phyloP scores from a whole-genome alignment of 805 yeast species.

The Brettanomyces naardenensis region DNA sequence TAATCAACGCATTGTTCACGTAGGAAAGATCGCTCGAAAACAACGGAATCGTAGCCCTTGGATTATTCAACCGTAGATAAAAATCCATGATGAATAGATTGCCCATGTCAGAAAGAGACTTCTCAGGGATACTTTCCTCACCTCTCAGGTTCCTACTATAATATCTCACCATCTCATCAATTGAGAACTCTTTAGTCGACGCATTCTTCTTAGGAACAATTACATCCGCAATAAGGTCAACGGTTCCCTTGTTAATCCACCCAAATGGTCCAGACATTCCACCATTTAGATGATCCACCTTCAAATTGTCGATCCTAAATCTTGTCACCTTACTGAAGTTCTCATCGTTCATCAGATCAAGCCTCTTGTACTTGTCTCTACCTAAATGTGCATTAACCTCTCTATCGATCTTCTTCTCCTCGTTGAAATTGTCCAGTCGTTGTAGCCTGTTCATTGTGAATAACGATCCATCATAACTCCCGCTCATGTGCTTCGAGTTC shows the following conservation, averaged over 20 bases:
- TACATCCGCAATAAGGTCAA: slow-evolving; percentile 89
- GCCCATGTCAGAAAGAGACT: slow-evolving; percentile 4
- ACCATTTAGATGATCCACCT: slow-evolving; percentile 80
- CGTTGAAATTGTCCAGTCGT: slow-evolving; percentile 40
- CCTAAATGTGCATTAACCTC: slow-evolving; percentile 16
- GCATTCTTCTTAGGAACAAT: slow-evolving; percentile 53
- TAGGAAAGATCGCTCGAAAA: slow-evolving; percentile 85
- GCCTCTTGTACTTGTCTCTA: slow-evolving; percentile 10
- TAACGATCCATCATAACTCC: slow-evolving; percentile 86
- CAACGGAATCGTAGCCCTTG: slow-evolving; percentile 82
- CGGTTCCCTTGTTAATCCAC: slow-evolving; percentile 90
- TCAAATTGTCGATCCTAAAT: slow-evolving; percentile 75
- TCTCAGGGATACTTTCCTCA: neutral
- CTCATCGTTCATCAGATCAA: slow-evolving; percentile 9
- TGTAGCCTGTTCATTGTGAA: slow-evolving; percentile 86
- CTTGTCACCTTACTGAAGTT: slow-evolving; percentile 51
- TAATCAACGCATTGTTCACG: slow-evolving; percentile 80
- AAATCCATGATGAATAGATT: slow-evolving; percentile 62
- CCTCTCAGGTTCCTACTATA: slow-evolving; percentile 5
- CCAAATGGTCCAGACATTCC: slow-evolving; percentile 95
- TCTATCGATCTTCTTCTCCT: slow-evolving; percentile 19
- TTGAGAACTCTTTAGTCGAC: slow-evolving; percentile 35
- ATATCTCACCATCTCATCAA: slow-evolving; percentile 37
- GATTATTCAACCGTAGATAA: slow-evolving; percentile 72
- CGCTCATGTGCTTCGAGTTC: slow-evolving; percentile 78